Conservation (phyloP, 192 early-diverging fungal species). For the Coemansia sp. region DNA sequence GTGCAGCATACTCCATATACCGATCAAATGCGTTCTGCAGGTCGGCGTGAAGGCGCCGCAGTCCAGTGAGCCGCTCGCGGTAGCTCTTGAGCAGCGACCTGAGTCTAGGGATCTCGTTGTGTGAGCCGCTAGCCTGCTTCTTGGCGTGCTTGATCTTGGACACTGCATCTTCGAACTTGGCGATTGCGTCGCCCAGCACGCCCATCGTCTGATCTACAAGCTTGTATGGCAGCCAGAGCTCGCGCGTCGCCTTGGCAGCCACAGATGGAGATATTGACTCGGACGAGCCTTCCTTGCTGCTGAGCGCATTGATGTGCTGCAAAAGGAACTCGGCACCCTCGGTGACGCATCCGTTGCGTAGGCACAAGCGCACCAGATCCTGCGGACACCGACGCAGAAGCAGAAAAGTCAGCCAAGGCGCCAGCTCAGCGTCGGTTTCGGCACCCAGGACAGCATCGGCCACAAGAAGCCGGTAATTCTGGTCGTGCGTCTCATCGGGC, state of each 20-base stretch:
- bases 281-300: slow-evolving; percentile 5
- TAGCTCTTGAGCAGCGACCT: slow-evolving; percentile 35
- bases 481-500: neutral
- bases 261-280: neutral
- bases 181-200: slow-evolving; percentile 37
- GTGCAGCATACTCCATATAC: slow-evolving; percentile 43
- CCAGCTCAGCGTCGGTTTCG: slow-evolving; percentile 23
- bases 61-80: slow-evolving; percentile 23
- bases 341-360: slow-evolving; percentile 40
- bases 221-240: slow-evolving; percentile 50
- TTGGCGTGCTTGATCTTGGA: slow-evolving; percentile 31
- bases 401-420: slow-evolving; percentile 45
- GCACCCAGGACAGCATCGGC: slow-evolving; percentile 29
- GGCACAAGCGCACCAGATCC: slow-evolving; percentile 45
- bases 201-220: slow-evolving; percentile 48
- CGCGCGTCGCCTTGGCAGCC: slow-evolving; percentile 29
- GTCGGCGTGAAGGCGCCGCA: slow-evolving; percentile 27
- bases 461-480: slow-evolving; percentile 31
- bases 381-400: slow-evolving; percentile 44
- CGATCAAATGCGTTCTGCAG: slow-evolving; percentile 23
- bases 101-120: slow-evolving; percentile 12
- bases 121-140: slow-evolving; percentile 8
- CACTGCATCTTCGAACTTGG: slow-evolving; percentile 39
- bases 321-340: slow-evolving; percentile 47
- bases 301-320: slow-evolving; percentile 32